Evolutionary conservation across 2,329 filamentous ascomycete genomes (phyloP), one percentile per base, ranked within the genome.

Genomic region (Trichoderma oligosporum): DNA sequence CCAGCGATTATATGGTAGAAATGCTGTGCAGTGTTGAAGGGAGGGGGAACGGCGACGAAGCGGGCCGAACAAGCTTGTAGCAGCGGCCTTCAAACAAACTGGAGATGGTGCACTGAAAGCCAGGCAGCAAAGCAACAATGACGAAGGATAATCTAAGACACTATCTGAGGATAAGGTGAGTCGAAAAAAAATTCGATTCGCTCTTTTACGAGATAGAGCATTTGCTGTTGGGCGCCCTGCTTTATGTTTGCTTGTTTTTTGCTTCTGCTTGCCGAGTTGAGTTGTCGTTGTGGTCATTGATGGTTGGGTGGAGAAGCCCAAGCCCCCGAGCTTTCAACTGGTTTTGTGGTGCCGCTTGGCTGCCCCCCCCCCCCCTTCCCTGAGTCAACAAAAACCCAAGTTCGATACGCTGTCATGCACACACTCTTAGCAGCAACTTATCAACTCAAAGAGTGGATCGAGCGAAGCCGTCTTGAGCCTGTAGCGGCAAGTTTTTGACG

Each of bases 331-430:
- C n/a, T n/a, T n/a, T n/a, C 38, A 24, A 35, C 49, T 44, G 14
- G 14, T 20, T 31, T 6, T 11, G 27, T 6, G 27, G 27, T 31
- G 27, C n/a, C n/a, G n/a, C n/a, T n/a, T n/a, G n/a, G n/a, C n/a
- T n/a, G n/a, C n/a, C n/a, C n/a, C n/a, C n/a, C n/a, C n/a, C n/a
- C n/a, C n/a, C n/a, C n/a, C n/a, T n/a, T n/a, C n/a, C n/a, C n/a
- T n/a, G n/a, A n/a, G n/a, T n/a, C n/a, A n/a, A n/a, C n/a, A n/a
- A n/a, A 7, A 35, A 38, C 4, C n/a, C 39, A 41, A 31, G 39
- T 57, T n/a, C 45, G 51, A 39, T 38, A 36, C 38, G 48, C 48
- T 58, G 56, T 48, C 51, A 47, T 58, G 48, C 56, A 27, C 41
- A 33, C 46, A 25, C 38, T n/a, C n/a, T n/a, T 57, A 57, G 36